Evolutionary conservation across 306 rosid species (phyloP), one percentile per base, ranked within the genome.

Genomic region (Pyrus bretschneideri): DNA sequence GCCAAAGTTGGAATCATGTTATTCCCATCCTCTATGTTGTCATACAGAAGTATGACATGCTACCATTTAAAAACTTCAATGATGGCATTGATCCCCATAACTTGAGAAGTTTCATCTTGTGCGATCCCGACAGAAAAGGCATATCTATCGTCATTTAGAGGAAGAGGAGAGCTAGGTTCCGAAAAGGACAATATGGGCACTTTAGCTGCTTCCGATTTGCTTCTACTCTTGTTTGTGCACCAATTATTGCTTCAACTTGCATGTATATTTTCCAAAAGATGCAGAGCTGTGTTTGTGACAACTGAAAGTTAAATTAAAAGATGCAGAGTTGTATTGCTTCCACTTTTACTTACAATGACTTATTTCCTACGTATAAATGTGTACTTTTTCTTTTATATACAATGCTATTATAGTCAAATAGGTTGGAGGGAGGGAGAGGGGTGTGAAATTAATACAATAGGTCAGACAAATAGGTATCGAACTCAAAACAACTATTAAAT

Each of bases 151-250:
- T 38, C 42, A 38, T 35, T 22, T 23, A 67, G 31, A 5, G 73
- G 51, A 60, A 42, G 42, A 22, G 40, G 15, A 71, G 77, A 31
- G 42, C 42, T 67, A 13, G 46, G 29, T 18, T 61, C 30, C 6
- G 58, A 44, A 2, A 80, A 25, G 45, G 83, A 80, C 55, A 80
- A 30, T 9, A 74, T 4, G 13, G 76, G 83, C 9, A 74, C 12
- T 74, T 29, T 25, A 58, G 74, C 60, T 70, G 27, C 51, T 4
- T 70, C 62, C 44, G 63, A 21, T 70, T 51, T 9, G 38, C 44
- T 70, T 70, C 62, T 44, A 7, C 17, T 42, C 23, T n/a, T 22
- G 40, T 70, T 49, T 49, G 62, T 70, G 74, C 63, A 11, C 62
- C 63, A 29, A 70, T 22, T 11, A 70, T 46, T 46, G 62, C 62